These are phyloP conservation scores for Colletotrichum liaoningense DNA, from an alignment of 2,329 filamentous ascomycete species.

Conservation along the genomic window DNA sequence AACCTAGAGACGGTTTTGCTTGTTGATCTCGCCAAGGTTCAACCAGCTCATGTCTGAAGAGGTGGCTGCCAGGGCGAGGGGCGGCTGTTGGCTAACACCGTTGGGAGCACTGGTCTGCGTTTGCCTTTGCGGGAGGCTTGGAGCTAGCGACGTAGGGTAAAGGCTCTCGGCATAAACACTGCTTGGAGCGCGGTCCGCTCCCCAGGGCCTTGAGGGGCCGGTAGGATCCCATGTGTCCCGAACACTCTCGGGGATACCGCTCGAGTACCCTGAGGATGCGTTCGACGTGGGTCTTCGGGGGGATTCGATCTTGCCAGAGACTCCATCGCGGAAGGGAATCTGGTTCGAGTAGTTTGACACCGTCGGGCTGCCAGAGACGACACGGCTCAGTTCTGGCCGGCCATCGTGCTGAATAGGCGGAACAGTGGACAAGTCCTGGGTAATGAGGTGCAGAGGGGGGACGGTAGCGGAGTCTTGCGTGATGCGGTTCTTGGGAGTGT, in stretches of 20 bases:
- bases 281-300: conserved; percentile 58
- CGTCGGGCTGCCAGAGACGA: conserved; percentile 77
- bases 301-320: conserved; percentile 69
- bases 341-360: conserved; percentile 69
- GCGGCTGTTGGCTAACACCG: conserved; percentile 61
- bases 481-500: conserved; percentile 52
- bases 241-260: conserved; percentile 74
- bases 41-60: conserved; percentile 84
- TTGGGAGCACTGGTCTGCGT: conserved; percentile 40
- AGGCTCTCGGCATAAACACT: conserved; percentile 61
- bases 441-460: conserved; percentile 72
- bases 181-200: conserved; percentile 60
- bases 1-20: conserved; percentile 32
- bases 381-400: conserved; percentile 71
- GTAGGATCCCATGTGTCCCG: conserved; percentile 67
- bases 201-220: conserved; percentile 58
- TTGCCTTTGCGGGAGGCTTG: conserved; percentile 47
- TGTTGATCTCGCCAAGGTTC: conserved; percentile 68
- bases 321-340: conserved; percentile 65
- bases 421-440: conserved; percentile 74
- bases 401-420: conserved; percentile 75
- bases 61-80: conserved; percentile 60
- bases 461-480: conserved; percentile 77
- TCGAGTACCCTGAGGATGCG: conserved; percentile 69
- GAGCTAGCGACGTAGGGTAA: conserved; percentile 55